These are phyloP conservation scores for Eucalyptus viminalis DNA, from an alignment of 345 rosid species.

Conservation along the genomic window DNA sequence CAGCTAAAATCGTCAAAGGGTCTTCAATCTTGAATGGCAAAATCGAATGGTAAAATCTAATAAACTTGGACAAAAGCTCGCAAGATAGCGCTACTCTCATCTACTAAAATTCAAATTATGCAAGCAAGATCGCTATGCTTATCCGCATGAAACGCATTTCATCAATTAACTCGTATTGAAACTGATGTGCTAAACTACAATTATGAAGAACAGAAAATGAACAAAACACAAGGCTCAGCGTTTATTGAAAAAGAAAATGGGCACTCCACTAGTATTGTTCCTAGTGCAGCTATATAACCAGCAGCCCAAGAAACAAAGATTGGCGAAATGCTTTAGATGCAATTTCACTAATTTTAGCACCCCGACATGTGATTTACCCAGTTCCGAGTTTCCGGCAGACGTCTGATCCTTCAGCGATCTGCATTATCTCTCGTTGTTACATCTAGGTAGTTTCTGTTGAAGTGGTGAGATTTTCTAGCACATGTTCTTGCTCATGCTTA, in stretches of 20 bases:
- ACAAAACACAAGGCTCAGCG: neutral
- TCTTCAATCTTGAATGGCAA: neutral
- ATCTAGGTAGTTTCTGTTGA: neutral
- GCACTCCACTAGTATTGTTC: neutral
- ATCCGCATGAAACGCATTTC: neutral
- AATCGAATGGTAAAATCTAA: neutral
- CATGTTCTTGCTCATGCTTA: neutral
- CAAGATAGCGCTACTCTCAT: neutral
- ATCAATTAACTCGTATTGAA: neutral
- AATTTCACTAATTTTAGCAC: neutral
- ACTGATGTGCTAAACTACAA: neutral
- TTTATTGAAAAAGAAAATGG: neutral
- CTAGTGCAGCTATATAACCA: neutral
- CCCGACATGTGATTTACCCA: neutral
- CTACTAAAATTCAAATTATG: neutral
- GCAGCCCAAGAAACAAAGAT: neutral
- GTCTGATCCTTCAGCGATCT: neutral
- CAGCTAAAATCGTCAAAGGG: neutral
- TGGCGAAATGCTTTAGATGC: neutral
- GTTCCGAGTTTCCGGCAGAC: fast-evolving
- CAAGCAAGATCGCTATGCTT: neutral
- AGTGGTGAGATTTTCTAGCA: neutral
- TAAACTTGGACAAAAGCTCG: neutral
- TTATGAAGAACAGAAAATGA: neutral
- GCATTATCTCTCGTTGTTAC: neutral